Evolutionary conservation across 1,284 basidiomycete genomes (phyloP).

Genomic region (Moesziomyces parantarcticus): DNA sequence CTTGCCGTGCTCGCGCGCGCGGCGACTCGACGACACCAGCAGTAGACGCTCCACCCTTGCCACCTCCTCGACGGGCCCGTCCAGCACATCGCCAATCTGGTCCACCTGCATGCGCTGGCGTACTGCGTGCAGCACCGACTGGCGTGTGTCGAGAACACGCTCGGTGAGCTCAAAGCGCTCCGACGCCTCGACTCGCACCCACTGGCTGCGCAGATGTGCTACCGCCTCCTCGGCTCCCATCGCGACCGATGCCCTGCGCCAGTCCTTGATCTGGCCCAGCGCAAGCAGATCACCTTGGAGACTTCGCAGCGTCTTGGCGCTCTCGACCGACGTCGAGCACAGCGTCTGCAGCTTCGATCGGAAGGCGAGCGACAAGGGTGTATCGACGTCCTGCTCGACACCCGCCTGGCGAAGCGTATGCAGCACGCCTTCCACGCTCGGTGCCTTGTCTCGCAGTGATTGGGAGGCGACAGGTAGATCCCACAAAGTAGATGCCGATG

Average conservation of each 20-base stretch:
- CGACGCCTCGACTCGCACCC: conserved; percentile 7
- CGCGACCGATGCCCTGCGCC: conserved; percentile 23
- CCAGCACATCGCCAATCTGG: conserved; percentile 78
- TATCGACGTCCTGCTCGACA: conserved; percentile 20
- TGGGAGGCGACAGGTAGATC: conserved; percentile 71
- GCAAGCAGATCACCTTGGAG: conserved; percentile 42
- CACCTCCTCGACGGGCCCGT: conserved; percentile 73
- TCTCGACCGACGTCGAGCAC: conserved; percentile 32
- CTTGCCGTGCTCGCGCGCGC: conserved; percentile 78
- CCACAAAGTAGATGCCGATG: conserved; percentile 92
- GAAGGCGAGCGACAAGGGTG: conserved; percentile 20
- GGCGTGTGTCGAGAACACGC: conserved; percentile 81
- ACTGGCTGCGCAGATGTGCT: conserved; percentile 20
- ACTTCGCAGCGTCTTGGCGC: conserved; percentile 22
- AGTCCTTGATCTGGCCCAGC: conserved; percentile 42
- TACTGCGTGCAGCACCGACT: conserved; percentile 80
- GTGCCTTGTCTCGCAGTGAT: conserved; percentile 38
- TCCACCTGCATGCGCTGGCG: conserved; percentile 76
- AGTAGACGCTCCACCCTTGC: conserved; percentile 77
- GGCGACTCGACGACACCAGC: conserved; percentile 78
- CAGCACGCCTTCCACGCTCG: conserved; percentile 80
- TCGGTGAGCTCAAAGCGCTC: conserved; percentile 77
- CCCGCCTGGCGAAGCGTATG: conserved; percentile 73
- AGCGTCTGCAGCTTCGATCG: conserved; percentile 40
- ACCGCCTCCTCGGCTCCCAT: conserved; percentile 40